Base-by-base conservation (phyloP, 2,329 filamentous ascomycete genomes). In the Coleophoma cylindrospora region DNA sequence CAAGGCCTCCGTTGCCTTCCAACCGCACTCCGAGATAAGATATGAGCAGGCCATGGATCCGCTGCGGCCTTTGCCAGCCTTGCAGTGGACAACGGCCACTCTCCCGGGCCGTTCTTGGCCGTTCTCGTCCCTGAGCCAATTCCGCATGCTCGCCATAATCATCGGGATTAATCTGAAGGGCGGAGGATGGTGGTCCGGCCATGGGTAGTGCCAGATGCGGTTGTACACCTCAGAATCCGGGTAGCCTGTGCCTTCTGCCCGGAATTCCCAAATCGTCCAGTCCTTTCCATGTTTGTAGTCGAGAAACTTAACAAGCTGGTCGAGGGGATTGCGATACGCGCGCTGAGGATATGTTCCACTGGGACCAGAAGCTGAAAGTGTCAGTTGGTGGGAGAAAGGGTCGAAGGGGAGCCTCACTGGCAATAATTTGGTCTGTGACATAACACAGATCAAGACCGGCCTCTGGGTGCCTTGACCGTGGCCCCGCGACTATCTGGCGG, bases 231-330 rank as follows among this genome's bases (percentile, higher is more conserved):
- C 88, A 15, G 84, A 80, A 64, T 99, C 94, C 0, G 91, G 91
- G 63, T 99, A 99, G 1, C 94, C 94, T 0, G 94, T 96, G 5
- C 94, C 94, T 67, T 99, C 94, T 34, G 91, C 94, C 43, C 94
- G 85, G 61, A 99, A 99, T 70, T 99, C 94, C 90, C 92, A 99
- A 62, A 99, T 96, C 3, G 87, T 84, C 94, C 94, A 99, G 55
- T 94, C 74, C 22, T 83, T 72, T 27, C 80, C 86, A 69, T 99
- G 94, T 62, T 91, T 89, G 41, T 78, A 74, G 69, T 97, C 90
- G 55, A 99, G 84, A 66, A 92, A 99, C 56, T 81, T 80, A 52
- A 97, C 89, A 19, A 99, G 81, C 37, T 86, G 81, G 64, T 95
- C 86, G 45, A 96, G 84, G 0, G 92, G 92, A 65, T 96, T 99